These are phyloP conservation scores for Pythium biforme DNA, from an alignment of 352 stramenopile species.

Conservation along the genomic window DNA sequence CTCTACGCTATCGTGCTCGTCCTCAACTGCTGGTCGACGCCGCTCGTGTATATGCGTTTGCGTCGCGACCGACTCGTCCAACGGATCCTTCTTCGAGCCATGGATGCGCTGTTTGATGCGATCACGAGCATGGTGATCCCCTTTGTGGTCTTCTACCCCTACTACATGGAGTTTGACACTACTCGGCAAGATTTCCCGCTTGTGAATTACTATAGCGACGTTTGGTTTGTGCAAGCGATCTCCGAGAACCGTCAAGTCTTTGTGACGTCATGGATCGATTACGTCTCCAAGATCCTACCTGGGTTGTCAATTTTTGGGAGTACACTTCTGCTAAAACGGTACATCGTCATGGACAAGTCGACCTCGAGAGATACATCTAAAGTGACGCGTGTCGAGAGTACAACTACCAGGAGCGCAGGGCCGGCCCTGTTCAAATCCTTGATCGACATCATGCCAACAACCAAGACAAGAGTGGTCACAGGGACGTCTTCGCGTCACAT, in stretches of 20 bases:
- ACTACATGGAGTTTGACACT: conserved; percentile 15
- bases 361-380: too few species aligned
- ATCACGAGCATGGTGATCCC: conserved; percentile 16
- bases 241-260: conserved; percentile 16
- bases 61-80: neutral
- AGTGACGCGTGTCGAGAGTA: too few species aligned
- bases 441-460: neutral
- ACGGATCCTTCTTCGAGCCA: neutral
- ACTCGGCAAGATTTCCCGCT: conserved; percentile 15
- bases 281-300: neutral
- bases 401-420: too few species aligned
- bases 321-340: neutral
- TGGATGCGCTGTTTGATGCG: conserved; percentile 18
- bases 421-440: neutral
- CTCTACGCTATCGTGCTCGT: conserved; percentile 4
- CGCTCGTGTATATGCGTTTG: conserved; percentile 1
- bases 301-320: conserved; percentile 1
- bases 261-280: conserved; percentile 23
- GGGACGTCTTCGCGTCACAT: too few species aligned
- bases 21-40: conserved; percentile 18
- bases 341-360: neutral
- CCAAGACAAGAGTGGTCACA: too few species aligned
- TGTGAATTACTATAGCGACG: conserved; percentile 21
- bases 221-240: conserved; percentile 22
- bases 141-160: conserved; percentile 12